Percentiles rank a stretch among this genome's conserved stretches.
Evolutionary conservation across 306 rosid genomes (phyloP).

Genomic region (Prosopis cineraria): DNA sequence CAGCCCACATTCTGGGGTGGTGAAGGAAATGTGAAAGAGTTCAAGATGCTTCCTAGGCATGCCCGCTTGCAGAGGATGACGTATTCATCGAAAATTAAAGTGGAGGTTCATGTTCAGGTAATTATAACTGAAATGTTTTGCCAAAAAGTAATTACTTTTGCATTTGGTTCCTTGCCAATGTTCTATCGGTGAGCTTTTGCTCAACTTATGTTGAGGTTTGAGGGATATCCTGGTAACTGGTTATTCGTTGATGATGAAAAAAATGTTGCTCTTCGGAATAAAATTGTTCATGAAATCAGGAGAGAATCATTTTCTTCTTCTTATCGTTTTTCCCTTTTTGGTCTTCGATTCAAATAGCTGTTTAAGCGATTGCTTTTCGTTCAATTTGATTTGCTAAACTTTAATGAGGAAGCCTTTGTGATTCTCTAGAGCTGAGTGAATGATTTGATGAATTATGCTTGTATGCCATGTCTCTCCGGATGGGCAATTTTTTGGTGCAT

Average conservation of each 20-base stretch:
- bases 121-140: background rate
- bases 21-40: slow-evolving; percentile 54
- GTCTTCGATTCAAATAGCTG: background rate
- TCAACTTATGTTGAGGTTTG: background rate
- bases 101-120: slow-evolving; percentile 64
- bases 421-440: background rate
- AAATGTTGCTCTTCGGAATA: background rate
- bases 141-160: background rate
- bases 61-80: slow-evolving; percentile 97
- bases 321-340: background rate
- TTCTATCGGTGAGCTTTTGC: background rate
- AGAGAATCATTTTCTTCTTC: background rate
- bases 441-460: slow-evolving; percentile 1
- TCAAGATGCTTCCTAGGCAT: slow-evolving; percentile 81
- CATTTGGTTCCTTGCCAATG: background rate
- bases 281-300: background rate
- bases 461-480: background rate
- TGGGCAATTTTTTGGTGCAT: background rate
- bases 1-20: slow-evolving; percentile 82
- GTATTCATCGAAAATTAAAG: slow-evolving; percentile 69
- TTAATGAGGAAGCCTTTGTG: background rate
- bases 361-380: background rate
- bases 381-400: background rate
- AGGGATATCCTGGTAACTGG: background rate
- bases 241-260: background rate